Evolutionary conservation across 805 yeast genomes (phyloP).

Genomic region (Tetrapisispora iriomotensis): DNA sequence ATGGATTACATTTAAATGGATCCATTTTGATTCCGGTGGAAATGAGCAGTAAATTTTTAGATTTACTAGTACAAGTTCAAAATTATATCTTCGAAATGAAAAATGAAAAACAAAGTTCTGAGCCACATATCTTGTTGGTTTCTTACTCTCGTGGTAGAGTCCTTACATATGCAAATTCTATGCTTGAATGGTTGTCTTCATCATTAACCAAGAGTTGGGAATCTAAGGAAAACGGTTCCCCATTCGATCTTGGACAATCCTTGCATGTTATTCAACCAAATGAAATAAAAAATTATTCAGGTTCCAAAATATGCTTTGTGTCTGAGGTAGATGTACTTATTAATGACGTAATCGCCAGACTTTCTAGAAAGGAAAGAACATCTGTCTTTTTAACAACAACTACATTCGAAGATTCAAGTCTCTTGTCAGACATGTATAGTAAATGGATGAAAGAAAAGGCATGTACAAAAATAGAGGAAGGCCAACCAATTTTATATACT

Average conservation of each 20-base stretch:
- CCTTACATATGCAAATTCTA: slow-evolving; percentile 71
- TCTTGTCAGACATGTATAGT: slow-evolving; percentile 10
- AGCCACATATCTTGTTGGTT: slow-evolving; percentile 64
- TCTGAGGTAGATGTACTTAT: slow-evolving; percentile 59
- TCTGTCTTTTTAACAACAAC: slow-evolving; percentile 63
- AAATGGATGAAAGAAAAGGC: slow-evolving; percentile 43
- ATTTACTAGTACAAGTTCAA: slow-evolving; percentile 65
- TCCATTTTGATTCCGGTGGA: slow-evolving; percentile 78
- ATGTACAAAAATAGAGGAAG: slow-evolving; percentile 43
- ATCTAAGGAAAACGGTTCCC: slow-evolving; percentile 48
- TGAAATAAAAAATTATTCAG: slow-evolving; percentile 45
- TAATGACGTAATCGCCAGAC: slow-evolving; percentile 38
- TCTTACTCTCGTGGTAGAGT: slow-evolving; percentile 73
- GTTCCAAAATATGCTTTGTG: slow-evolving; percentile 74
- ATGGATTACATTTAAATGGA: slow-evolving; percentile 35
- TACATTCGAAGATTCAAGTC: slow-evolving; percentile 1
- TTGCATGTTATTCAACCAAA: slow-evolving; percentile 48
- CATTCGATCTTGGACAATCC: slow-evolving; percentile 60
- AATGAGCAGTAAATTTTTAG: slow-evolving; percentile 71
- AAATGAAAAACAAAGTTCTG: slow-evolving; percentile 29
- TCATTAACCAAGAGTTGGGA: slow-evolving; percentile 84
- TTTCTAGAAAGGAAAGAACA: slow-evolving; percentile 57
- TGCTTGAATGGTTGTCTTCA: slow-evolving; percentile 94
- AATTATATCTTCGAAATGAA: slow-evolving; percentile 39
- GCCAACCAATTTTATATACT: slow-evolving; percentile 47